Conservation (phyloP, 768 basidiomycete species). For the Dentipellis fragilis region DNA sequence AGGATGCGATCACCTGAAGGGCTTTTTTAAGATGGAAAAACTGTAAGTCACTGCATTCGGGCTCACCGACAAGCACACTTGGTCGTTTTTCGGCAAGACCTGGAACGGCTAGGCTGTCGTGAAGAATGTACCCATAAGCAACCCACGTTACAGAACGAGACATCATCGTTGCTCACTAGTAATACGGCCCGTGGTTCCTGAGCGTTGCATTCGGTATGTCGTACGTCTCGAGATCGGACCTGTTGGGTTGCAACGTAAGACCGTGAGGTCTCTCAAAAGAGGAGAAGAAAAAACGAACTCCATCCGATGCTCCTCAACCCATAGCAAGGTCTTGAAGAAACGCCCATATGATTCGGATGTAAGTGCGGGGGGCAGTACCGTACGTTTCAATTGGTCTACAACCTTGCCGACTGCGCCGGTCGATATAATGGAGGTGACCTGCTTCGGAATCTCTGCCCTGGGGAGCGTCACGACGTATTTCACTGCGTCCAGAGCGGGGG, state of each 20-base stretch:
- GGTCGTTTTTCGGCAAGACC: conserved; percentile 51
- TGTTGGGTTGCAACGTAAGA: conserved; percentile 3
- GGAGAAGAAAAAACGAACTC: conserved; percentile 11
- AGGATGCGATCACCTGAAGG: conserved; percentile 22
- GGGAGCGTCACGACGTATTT: conserved; percentile 3
- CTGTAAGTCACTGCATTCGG: background rate
- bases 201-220: conserved; percentile 30
- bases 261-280: background rate
- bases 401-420: background rate
- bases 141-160: background rate
- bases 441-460: background rate
- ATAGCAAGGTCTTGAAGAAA: conserved; percentile 41
- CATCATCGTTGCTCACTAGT: conserved; percentile 26
- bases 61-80: conserved; percentile 45
- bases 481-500: background rate
- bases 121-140: background rate
- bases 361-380: conserved; percentile 30
- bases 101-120: conserved; percentile 35
- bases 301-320: conserved; percentile 36
- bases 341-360: conserved; percentile 30
- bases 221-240: conserved; percentile 23
- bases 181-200: conserved; percentile 26
- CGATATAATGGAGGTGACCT: background rate
- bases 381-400: background rate
- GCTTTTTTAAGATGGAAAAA: conserved; percentile 20